phyloP scores from a whole-genome alignment of 164 flowering plant species.

The Stephania cephalantha region DNA sequence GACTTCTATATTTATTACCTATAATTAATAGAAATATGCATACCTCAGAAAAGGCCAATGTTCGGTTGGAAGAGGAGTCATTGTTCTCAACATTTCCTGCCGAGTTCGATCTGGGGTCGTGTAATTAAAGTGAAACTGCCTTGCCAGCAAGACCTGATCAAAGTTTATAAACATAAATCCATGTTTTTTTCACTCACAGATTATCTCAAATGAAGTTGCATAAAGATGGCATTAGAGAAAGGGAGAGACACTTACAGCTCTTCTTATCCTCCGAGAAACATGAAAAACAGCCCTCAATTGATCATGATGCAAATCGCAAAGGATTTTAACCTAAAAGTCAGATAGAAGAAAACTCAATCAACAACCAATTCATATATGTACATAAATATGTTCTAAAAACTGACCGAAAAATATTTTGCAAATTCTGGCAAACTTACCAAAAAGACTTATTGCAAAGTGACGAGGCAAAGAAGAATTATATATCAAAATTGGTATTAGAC shows the following conservation, averaged over 20 bases:
- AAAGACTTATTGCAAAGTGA: neutral
- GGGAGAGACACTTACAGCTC: slow-evolving; percentile 53
- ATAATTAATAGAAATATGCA: neutral
- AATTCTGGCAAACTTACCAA: neutral
- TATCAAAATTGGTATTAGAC: neutral
- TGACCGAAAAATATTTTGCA: neutral
- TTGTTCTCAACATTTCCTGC: slow-evolving; percentile 67
- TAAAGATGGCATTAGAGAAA: slow-evolving; percentile 1
- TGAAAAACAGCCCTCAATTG: slow-evolving; percentile 85
- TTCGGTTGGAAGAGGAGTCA: slow-evolving; percentile 73
- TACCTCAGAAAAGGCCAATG: slow-evolving; percentile 83
- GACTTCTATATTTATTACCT: neutral
- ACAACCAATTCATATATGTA: neutral
- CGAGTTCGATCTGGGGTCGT: slow-evolving; percentile 92
- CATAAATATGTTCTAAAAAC: neutral
- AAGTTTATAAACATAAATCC: slow-evolving; percentile 10
- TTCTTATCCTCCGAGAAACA: slow-evolving; percentile 68
- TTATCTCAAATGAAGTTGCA: neutral
- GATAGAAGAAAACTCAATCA: slow-evolving; percentile 6
- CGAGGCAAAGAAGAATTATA: neutral
- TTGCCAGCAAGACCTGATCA: slow-evolving; percentile 60
- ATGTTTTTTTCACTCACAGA: neutral
- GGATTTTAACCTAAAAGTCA: slow-evolving; percentile 61
- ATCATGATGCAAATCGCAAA: slow-evolving; percentile 93
- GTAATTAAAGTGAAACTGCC: slow-evolving; percentile 74